Percentiles rank a stretch among this genome's conserved stretches.
phyloP scores from a whole-genome alignment of 2,329 filamentous ascomycete species.

The Macroventuria anomochaeta region DNA sequence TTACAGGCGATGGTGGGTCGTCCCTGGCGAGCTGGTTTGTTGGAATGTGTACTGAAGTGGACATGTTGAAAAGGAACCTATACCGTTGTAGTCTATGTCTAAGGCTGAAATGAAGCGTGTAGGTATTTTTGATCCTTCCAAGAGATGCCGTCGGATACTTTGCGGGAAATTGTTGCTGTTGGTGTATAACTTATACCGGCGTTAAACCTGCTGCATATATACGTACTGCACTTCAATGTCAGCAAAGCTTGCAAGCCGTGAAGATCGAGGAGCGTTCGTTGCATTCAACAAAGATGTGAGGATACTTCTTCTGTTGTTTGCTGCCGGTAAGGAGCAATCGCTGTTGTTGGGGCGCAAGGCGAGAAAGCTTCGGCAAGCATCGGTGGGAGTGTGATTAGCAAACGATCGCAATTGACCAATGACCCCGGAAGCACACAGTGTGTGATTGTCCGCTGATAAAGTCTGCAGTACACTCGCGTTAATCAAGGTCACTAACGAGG shows the following conservation, averaged over 20 bases:
- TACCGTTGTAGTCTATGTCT: conserved; percentile 1
- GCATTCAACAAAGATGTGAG: background rate
- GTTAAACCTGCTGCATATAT: background rate
- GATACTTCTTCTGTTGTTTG: background rate
- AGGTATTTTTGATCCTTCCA: background rate
- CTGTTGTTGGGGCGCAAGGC: background rate
- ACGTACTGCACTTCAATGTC: conserved; percentile 4
- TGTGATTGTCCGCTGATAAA: background rate
- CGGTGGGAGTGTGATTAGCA: background rate
- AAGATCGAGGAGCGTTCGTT: background rate
- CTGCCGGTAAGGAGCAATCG: background rate
- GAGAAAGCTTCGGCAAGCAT: background rate
- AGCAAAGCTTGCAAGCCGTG: background rate
- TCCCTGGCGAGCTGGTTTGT: background rate
- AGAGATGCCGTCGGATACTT: background rate
- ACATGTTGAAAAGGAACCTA: background rate
- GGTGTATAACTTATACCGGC: background rate
- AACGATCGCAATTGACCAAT: background rate
- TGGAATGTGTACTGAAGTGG: background rate
- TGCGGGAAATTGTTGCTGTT: background rate
- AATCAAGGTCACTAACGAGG: background rate
- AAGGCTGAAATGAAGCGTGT: background rate
- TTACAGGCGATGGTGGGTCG: conserved; percentile 1
- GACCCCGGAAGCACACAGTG: background rate
- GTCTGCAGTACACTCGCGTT: background rate